Conservation (phyloP, 1,139 yeast species). For the Candida neerlandica region DNA sequence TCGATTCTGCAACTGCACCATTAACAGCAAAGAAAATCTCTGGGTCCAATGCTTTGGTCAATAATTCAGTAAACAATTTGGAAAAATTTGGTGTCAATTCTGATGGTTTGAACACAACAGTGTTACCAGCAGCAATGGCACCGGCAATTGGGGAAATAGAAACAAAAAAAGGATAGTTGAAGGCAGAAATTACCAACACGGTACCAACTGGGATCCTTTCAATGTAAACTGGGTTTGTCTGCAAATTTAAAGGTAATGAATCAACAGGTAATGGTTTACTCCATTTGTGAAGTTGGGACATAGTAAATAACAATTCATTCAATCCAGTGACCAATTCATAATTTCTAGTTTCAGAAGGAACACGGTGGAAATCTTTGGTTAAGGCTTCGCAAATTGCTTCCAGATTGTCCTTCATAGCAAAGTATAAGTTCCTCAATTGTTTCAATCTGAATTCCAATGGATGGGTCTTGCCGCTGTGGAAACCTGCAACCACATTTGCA, state of each 20-base stretch:
- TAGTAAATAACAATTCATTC: constrained; percentile 59
- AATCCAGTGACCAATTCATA: constrained; percentile 54
- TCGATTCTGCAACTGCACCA: constrained; percentile 75
- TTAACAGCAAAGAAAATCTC: constrained; percentile 62
- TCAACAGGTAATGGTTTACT: constrained; percentile 52
- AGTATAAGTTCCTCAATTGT: constrained; percentile 69
- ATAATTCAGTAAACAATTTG: constrained; percentile 52
- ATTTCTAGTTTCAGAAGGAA: constrained; percentile 58
- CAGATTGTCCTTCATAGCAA: constrained; percentile 61
- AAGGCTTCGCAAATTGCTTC: constrained; percentile 62
- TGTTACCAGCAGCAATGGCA: constrained; percentile 89
- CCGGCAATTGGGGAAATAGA: constrained; percentile 69
- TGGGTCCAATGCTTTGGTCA: constrained; percentile 55
- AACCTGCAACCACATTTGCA: constrained; percentile 41
- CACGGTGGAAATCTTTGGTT: constrained; percentile 64
- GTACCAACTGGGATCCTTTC: constrained; percentile 76
- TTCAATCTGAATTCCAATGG: constrained; percentile 59
- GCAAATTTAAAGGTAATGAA: constrained; percentile 47
- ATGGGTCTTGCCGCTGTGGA: constrained; percentile 52
- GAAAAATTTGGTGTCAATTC: constrained; percentile 72
- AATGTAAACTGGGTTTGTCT: constrained; percentile 50
- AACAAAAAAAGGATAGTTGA: constrained; percentile 79
- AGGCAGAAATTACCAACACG: constrained; percentile 76
- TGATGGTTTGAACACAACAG: constrained; percentile 76
- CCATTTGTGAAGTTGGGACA: constrained; percentile 64